These are phyloP conservation scores for Maudiozyma bulderi DNA, from an alignment of 805 yeast species.

Conservation along the genomic window DNA sequence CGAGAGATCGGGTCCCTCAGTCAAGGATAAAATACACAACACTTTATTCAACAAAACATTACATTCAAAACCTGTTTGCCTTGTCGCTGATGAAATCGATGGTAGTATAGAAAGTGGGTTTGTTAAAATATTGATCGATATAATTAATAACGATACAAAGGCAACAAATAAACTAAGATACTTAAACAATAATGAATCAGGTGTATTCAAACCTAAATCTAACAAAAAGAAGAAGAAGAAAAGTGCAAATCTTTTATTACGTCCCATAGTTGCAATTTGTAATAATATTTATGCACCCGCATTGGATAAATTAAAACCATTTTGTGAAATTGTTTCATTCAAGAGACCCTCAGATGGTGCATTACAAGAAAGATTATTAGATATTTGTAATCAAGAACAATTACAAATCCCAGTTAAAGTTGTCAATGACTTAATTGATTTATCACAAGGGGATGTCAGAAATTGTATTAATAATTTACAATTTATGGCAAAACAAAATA, in stretches of 20 bases:
- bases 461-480: conserved; percentile 79
- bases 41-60: conserved; percentile 59
- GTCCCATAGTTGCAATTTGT: conserved; percentile 90
- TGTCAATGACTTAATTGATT: conserved; percentile 55
- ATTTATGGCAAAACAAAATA: conserved; percentile 32
- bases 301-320: conserved; percentile 62
- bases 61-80: conserved; percentile 66
- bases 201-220: background rate
- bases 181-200: conserved; percentile 1
- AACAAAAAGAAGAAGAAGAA: conserved; percentile 23
- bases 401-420: conserved; percentile 38
- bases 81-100: conserved; percentile 86
- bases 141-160: conserved; percentile 47
- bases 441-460: conserved; percentile 75
- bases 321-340: conserved; percentile 63
- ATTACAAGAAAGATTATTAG: conserved; percentile 38
- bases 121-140: conserved; percentile 46
- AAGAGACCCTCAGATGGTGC: conserved; percentile 44
- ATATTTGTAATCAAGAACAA: conserved; percentile 47
- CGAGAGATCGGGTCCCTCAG: conserved; percentile 53
- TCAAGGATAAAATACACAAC: conserved; percentile 46
- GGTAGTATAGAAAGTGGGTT: conserved; percentile 62
- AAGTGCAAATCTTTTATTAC: conserved; percentile 38
- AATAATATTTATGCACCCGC: conserved; percentile 74
- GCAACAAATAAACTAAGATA: conserved; percentile 34